phyloP scores from a whole-genome alignment of 805 yeast genomes.

The Starmerella riodocensis region DNA sequence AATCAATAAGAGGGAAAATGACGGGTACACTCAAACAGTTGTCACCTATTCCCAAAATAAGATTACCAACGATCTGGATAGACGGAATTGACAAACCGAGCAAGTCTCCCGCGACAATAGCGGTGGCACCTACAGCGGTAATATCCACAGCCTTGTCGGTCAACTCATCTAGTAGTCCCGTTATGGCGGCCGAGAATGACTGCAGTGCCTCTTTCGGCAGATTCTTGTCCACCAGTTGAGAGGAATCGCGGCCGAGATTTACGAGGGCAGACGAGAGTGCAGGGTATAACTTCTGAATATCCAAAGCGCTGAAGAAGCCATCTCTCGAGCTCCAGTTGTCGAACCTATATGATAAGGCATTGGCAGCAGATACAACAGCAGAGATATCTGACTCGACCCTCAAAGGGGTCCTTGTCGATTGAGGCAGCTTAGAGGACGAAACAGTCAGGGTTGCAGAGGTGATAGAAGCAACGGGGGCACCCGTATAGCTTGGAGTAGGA shows the following conservation, averaged over 20 bases:
- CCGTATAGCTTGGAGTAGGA: too few species aligned
- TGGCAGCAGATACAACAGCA: conserved; percentile 13
- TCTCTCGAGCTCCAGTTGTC: conserved; percentile 11
- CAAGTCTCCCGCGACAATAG: conserved; percentile 22
- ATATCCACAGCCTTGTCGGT: conserved; percentile 22
- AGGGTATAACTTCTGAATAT: conserved; percentile 22
- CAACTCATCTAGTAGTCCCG: conserved; percentile 18
- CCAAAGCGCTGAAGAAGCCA: conserved; percentile 24
- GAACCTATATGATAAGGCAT: conserved; percentile 12
- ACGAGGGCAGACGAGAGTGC: conserved; percentile 17
- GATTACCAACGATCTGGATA: conserved; percentile 15
- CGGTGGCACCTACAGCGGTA: conserved; percentile 18
- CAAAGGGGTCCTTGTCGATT: too few species aligned
- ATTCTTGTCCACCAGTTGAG: conserved; percentile 9
- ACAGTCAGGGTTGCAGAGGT: too few species aligned
- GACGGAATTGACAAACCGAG: conserved; percentile 18
- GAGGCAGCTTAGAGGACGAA: too few species aligned
- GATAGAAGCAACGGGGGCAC: too few species aligned
- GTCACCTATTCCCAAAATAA: conserved; percentile 15
- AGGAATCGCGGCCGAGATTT: conserved; percentile 10
- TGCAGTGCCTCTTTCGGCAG: conserved; percentile 6
- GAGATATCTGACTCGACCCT: conserved; percentile 10
- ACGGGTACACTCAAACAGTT: conserved; percentile 13
- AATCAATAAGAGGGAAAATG: conserved; percentile 10
- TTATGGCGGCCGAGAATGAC: conserved; percentile 12